Evolutionary conservation across 495 filamentous ascomycete species (phyloP), one percentile per base, ranked within the genome.

Genomic region (Hypomontagnella submonticulosa): DNA sequence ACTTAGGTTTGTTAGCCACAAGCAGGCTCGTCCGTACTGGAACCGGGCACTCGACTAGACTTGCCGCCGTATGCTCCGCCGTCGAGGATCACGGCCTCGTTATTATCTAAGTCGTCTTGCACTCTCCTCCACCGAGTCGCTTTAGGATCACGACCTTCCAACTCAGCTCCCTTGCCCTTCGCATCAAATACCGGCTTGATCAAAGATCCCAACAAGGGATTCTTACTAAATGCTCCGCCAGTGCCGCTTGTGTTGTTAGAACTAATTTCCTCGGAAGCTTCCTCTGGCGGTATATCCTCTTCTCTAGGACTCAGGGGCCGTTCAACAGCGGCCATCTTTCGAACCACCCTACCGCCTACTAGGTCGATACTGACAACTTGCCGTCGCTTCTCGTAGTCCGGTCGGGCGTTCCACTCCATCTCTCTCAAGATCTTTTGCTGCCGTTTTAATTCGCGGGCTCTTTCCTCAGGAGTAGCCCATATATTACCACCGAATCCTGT

Each of bases 371-470:
- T 92, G 52, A 96, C 88, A 0, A 99, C 90, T 61, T 93, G 87
- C 70, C 84, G 87, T 63, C 93, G 85, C 83, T 95, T 98, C 77
- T 99, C 95, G 76, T 91, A 99, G 61, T 96, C 95, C 1, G 95
- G 94, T 57, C 88, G 84, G 3, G 90, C 90, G 63, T 90, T 90
- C 86, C 93, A 97, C 57, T 97, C 93, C 81, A 95, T 88, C 80
- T 96, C 91, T 4, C 91, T 76, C 68, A 97, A 72, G 4, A 93
- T 81, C 69, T 91, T 92, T 76, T 98, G 95, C 80, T 99, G 95
- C 62, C 85, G 85, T 76, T 96, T 97, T 57, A 99, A 75, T 67
- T 96, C 92, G 37, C 88, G 78, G 0, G 96, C 95, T 36, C 96
- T 83, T 74, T 99, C 92, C 56, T 89, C 87, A 0, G 95, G 92